Evolutionary conservation across 2,329 filamentous ascomycete species (phyloP), one percentile per base, ranked within the genome.

Genomic region (Paraconiothyrium brasiliense): DNA sequence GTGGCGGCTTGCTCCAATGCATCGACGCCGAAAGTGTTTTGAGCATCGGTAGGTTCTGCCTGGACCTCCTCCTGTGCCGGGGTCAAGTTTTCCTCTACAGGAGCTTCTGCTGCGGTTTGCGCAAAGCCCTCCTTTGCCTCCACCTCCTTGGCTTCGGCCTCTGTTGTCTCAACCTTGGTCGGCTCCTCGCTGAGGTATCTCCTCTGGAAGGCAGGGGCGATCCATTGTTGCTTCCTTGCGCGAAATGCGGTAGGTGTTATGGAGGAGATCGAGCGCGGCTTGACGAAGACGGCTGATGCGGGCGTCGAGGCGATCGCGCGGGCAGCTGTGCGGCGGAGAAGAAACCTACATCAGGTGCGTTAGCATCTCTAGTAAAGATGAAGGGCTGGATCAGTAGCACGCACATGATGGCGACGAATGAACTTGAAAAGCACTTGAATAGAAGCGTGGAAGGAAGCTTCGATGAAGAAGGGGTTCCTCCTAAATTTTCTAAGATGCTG

Each of bases 321-420:
- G 71, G 83, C 80, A 68, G 86, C 85, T 67, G 84, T 80, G 71
- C 85, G 86, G 63, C 87, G 86, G 68, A 90, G 79, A 66, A 81
- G 81, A 79, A 83, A 85, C 87, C 86, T 89, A 65, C n/a, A 57
- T 24, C 39, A n/a, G 47, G 14, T 14, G 32, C 16, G 52, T 69
- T 30, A 70, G 63, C 35, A 57, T 47, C 32, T 30, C 11, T 24
- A 30, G 41, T 5, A 24, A 50, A 16, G 10, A 16, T 14, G 6
- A 24, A 22, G 37, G 37, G 43, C 16, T 16, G 16, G 30, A 9
- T 2, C 11, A 37, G 24, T 22, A 10, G 30, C 13, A 47, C 70
- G 57, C 66, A 70, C 70, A 72, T 71, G 62, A 55, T 67, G 59
- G 41, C n/a, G 37, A n/a, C 16, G 20, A 46, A 46, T 50, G 32